Evolutionary conservation across 2,329 filamentous ascomycete genomes (phyloP).

Genomic region (Colletotrichum godetiae): DNA sequence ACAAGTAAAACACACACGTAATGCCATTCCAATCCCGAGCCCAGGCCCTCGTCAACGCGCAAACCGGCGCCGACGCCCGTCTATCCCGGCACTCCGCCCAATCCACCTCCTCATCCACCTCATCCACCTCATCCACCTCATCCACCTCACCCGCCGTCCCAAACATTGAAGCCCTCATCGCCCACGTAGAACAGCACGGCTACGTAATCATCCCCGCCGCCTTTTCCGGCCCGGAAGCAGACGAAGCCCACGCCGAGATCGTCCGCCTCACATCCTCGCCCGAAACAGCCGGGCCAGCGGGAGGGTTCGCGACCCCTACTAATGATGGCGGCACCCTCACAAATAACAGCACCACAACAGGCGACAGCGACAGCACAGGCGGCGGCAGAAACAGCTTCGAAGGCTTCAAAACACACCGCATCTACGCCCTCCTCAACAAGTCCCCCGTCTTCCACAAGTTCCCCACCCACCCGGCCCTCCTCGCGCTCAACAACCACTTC

Average conservation of each 20-base stretch:
- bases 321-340: no score
- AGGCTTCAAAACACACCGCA: constrained; percentile 48
- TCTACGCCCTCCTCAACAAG: constrained; percentile 53
- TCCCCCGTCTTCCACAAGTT: constrained; percentile 51
- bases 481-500: constrained; percentile 53
- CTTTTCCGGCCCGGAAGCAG: constrained; percentile 44
- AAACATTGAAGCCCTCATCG: constrained; percentile 26
- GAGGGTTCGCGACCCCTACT: not conserved
- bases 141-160: not conserved
- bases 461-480: constrained; percentile 45
- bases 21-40: not conserved
- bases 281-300: constrained; percentile 40
- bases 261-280: constrained; percentile 38
- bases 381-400: constrained; percentile 51
- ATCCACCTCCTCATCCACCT: no score
- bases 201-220: constrained; percentile 49
- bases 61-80: not conserved
- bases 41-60: not conserved
- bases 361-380: no score
- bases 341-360: not conserved
- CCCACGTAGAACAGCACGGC: constrained; percentile 41
- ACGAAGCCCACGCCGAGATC: constrained; percentile 38
- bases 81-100: not conserved
- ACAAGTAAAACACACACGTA: no score
- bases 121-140: no score